Base-by-base conservation (phyloP, 169 alveolate species). In the Cryptosporidium meleagridis region DNA sequence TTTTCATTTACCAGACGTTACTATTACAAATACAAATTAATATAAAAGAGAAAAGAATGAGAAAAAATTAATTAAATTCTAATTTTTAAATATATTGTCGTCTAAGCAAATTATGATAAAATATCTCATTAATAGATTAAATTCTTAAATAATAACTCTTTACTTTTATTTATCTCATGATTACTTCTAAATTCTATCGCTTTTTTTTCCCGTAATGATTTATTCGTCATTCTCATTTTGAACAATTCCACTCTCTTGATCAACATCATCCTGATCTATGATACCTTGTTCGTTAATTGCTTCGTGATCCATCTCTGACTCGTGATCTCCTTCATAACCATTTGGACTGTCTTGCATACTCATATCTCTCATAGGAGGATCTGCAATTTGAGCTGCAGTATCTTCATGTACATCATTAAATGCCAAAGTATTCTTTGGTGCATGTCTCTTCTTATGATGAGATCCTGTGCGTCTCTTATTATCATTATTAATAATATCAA, bases 401-500 rank as follows among this genome's bases (percentile, higher is more conserved):
- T 75, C 87, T 26, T 80, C 89, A 65, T 80, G 89, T 3, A 80
- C 62, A 2, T 80, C 89, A 62, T 80, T 80, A 80, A 80, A 80
- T 1, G 89, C 89, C 41, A 80, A 26, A 29, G 89, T 26, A 59
- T 73, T 58, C 58, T 73, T 73, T 8, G 35, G 86, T 12, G 14
- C 51, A 55, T 59, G 86, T 52, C 37, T 58, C 21, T 41, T 73
- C 33, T 59, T 53, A 65, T 80, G 89, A 35, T 53, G 70, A 21
- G 69, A 70, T 6, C 39, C 65, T 6, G 67, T 23, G 5, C 44
- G 84, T 41, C 75, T 80, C 52, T 41, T 65, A 16, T 80, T 80
- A 44, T 80, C 95, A 85, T 95, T 95, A 31, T 87, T 85, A 52
- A 95, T 84, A 14, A 93, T 96, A 69, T 95, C 97, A 62, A 84